These are phyloP conservation scores for Castanea mollissima DNA, from an alignment of 306 rosid species.

Conservation along the genomic window DNA sequence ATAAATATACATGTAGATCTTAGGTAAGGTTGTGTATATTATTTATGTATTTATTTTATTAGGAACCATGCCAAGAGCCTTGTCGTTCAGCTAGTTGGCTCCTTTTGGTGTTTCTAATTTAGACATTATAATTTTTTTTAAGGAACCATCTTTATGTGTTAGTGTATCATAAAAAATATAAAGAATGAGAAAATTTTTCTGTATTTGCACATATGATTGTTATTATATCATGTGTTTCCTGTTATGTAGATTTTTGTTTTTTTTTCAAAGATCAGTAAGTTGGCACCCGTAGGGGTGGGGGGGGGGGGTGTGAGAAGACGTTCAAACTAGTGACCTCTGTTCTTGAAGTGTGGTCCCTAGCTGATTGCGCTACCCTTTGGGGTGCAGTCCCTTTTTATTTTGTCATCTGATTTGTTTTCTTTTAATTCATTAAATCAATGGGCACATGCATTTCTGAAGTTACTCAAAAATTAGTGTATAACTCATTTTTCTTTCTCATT, in stretches of 20 bases:
- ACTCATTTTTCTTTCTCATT: background rate
- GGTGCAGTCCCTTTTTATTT: background rate
- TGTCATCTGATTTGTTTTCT: background rate
- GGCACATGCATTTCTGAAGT: background rate
- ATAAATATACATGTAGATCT: background rate
- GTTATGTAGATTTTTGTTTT: background rate
- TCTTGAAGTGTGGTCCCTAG: too few relatives aligned
- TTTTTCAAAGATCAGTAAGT: too few relatives aligned
- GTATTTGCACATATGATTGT: background rate
- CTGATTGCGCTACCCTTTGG: too few relatives aligned
- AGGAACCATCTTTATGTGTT: background rate
- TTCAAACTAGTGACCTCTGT: too few relatives aligned
- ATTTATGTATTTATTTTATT: too few relatives aligned
- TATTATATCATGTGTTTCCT: background rate
- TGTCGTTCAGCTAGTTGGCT: too few relatives aligned
- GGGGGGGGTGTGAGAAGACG: too few relatives aligned
- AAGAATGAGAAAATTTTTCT: background rate
- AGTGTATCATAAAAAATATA: background rate
- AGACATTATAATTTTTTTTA: background rate
- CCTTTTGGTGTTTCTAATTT: too few relatives aligned
- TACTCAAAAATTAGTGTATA: background rate
- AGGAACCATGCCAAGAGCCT: too few relatives aligned
- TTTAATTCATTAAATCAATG: background rate
- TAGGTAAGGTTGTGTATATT: background rate
- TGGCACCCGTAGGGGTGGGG: too few relatives aligned